Evolutionary conservation across 768 basidiomycete species (phyloP), one percentile per base, ranked within the genome.

Genomic region (Lactarius deliciosus): DNA sequence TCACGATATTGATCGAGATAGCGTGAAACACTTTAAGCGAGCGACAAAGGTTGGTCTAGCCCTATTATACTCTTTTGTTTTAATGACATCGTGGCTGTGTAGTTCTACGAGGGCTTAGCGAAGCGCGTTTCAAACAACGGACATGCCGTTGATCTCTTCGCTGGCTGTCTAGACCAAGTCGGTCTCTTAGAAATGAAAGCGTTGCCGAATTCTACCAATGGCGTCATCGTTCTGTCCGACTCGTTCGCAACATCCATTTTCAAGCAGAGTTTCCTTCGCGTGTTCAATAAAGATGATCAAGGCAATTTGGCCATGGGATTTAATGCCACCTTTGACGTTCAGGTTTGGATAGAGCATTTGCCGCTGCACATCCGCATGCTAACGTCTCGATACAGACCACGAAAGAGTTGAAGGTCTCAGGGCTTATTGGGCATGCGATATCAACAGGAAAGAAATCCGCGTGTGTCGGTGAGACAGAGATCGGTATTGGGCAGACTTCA

Each of bases 391-490:
- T 54, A 25, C 30, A 98, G 93, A 97, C 96, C 0, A 98, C 97
- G 36, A 99, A 98, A 81, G 97, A 99, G 75, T 85, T 99, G 69
- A 98, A 96, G 76, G 94, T 99, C 8, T 98, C 97, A 11, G 97
- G 97, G 34, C 84, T 99, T 56, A 99, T 98, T 71, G 96, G 96
- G 3, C 96, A 98, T 74, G 96, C 91, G 36, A 97, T 98, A 76
- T 98, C 96, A 25, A 92, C 94, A 18, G 96, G 91, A 70, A 99
- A 98, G 80, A 98, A 98, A 76, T 94, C 94, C 0, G 87, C 86
- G 0, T 97, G 93, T 73, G 97, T 99, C 20, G 97, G 96, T 67
- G 97, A 99, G 80, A 98, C 97, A 0, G 97, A 98, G 76, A 98
- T 99, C 66, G 97, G 97, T 75, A 96, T 99, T 68, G 96, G 96